A percentile compares a stretch with the other conserved stretches of the same genome.
Evolutionary conservation across 306 rosid species (phyloP).

Genomic region (Castanospermum australe): DNA sequence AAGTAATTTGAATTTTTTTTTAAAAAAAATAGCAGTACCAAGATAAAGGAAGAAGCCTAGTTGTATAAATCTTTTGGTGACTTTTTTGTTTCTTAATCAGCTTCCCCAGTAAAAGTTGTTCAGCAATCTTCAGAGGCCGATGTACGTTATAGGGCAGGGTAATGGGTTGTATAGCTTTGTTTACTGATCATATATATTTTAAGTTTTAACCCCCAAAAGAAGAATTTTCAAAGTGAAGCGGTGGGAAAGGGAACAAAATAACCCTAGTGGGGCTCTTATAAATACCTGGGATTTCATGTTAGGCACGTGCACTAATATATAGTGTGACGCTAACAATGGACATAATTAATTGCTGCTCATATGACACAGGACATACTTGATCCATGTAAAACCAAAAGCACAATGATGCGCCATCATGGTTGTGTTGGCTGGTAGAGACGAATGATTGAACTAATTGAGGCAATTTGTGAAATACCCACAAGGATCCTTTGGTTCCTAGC

Average conservation of each 20-base stretch:
- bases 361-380: slow-evolving; percentile 28
- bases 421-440: neutral
- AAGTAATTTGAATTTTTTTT: too few relatives aligned
- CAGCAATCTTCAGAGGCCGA: slow-evolving; percentile 6
- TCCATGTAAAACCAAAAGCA: slow-evolving; percentile 43
- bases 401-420: slow-evolving; percentile 31
- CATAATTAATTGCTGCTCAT: slow-evolving; percentile 26
- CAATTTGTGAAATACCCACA: slow-evolving; percentile 3
- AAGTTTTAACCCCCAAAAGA: neutral
- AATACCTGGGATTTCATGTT: neutral
- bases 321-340: slow-evolving; percentile 16
- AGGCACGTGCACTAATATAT: slow-evolving; percentile 15
- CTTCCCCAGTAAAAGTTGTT: slow-evolving; percentile 2
- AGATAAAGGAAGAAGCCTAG: too few relatives aligned
- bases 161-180: neutral
- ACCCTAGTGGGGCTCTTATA: slow-evolving; percentile 24
- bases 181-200: neutral
- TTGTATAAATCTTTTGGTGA: neutral
- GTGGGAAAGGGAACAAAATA: slow-evolving; percentile 4
- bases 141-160: neutral
- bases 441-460: slow-evolving; percentile 23
- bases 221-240: neutral
- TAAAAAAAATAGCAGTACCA: too few relatives aligned
- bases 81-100: neutral
- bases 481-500: neutral